Base-by-base conservation (phyloP, 2,329 filamentous ascomycete genomes). In the Aspergillus clavatus region DNA sequence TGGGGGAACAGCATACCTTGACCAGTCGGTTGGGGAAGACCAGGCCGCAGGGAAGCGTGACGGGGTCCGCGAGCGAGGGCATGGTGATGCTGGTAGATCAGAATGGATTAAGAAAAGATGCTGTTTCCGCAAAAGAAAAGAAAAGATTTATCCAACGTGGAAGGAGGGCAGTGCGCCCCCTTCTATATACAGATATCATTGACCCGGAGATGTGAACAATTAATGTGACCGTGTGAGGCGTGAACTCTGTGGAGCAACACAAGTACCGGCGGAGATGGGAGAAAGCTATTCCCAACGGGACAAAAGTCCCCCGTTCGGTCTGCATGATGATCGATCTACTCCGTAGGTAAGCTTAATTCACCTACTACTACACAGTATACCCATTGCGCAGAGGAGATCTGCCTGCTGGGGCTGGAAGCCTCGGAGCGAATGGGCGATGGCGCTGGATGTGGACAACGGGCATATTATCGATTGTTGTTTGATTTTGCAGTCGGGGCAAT, bases 31-130 rank as follows among this genome's bases (percentile, higher is more conserved):
- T 82, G 2, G 76, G 75, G 2, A 82, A 58, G 0, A 67, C 71
- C 21, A 83, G 66, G 1, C 80, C 80, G 56, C 76, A 79, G 48
- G 75, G 74, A 1, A 81, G 68, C 28, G 70, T 76, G 12, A 79
- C 55, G 0, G 76, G 70, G 22, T 73, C 63, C 42, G 60, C 55
- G 7, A 74, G 47, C 7, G 58, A 59, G 31, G 61, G 43, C 55
- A 60, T 61, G 8, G 24, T 39, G 53, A 14, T 12, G 5, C 23
- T 18, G 11, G 7, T 4, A 33, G 29, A 24, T 14, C 10, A 38
- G 21, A 40, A 27, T 37, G 5, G 51, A 56, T 28, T 42, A 11
- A 3, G 11, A 29, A 18, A 19, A 4, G 31, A n/a, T 21, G 7
- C 8, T 16, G 3, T 16, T 16, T 33, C 3, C 7, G 16, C 10